Conservation (phyloP, 768 basidiomycete species). For the Lactifluus piperatus region DNA sequence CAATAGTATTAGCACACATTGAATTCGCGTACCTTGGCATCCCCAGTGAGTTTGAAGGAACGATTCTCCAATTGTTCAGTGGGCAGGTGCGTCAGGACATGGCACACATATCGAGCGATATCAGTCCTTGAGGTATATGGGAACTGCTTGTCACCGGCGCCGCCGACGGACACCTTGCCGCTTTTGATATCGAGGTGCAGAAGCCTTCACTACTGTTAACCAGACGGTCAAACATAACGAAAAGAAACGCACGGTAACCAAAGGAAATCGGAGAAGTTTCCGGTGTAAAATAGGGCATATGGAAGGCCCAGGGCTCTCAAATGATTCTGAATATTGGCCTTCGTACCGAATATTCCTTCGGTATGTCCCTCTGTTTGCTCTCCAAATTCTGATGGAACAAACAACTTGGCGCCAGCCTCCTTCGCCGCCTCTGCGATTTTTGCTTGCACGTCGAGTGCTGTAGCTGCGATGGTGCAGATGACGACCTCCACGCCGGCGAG, state of each 20-base stretch:
- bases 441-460: slow-evolving; percentile 13
- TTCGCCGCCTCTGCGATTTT: slow-evolving; percentile 21
- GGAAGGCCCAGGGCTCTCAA: slow-evolving; percentile 13
- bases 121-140: slow-evolving; percentile 20
- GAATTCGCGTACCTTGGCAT: slow-evolving; percentile 2
- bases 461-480: slow-evolving; percentile 12
- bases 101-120: slow-evolving; percentile 20
- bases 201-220: neutral
- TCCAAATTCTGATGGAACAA: slow-evolving; percentile 28
- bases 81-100: slow-evolving; percentile 17
- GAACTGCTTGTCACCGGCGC: slow-evolving; percentile 10
- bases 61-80: slow-evolving; percentile 8
- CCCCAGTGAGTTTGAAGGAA: slow-evolving; percentile 8
- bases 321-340: neutral
- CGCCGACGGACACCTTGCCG: slow-evolving; percentile 17
- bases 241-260: slow-evolving; percentile 4
- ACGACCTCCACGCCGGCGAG: slow-evolving; percentile 13
- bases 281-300: slow-evolving; percentile 18
- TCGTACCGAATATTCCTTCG: slow-evolving; percentile 5
- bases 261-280: slow-evolving; percentile 11
- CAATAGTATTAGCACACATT: neutral
- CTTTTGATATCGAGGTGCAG: slow-evolving; percentile 11
- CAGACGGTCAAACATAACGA: neutral
- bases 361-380: slow-evolving; percentile 11
- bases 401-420: slow-evolving; percentile 25